A percentile compares a stretch with the other conserved stretches of the same genome.
Evolutionary conservation across 2,329 filamentous ascomycete genomes (phyloP).

Genomic region (Calonectria honghensis): DNA sequence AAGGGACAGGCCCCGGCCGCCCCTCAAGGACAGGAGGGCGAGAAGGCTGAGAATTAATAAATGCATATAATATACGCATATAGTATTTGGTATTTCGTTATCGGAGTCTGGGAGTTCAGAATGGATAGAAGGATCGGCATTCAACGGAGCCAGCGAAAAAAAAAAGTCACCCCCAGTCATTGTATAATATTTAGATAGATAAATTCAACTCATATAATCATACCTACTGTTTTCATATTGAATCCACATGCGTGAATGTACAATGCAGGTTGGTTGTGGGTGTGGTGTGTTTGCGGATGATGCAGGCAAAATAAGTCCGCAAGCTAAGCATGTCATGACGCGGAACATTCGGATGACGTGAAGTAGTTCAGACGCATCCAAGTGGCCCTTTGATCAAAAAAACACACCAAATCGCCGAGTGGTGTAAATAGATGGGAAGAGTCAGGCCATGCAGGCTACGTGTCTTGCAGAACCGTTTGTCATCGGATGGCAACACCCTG

Average conservation of each 20-base stretch:
- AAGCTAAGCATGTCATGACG: not conserved
- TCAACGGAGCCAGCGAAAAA: slow-evolving; percentile 20
- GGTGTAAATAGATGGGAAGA: not conserved
- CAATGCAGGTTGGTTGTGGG: not conserved
- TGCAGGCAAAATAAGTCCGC: not conserved
- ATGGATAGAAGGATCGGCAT: not conserved
- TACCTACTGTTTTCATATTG: not conserved
- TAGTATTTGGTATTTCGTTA: not conserved
- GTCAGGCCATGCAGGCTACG: slow-evolving; percentile 10
- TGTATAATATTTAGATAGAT: slow-evolving; percentile 27
- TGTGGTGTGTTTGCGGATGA: not conserved
- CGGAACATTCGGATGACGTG: slow-evolving; percentile 2
- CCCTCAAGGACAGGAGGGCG: not conserved
- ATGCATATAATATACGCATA: not conserved
- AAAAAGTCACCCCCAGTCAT: not conserved
- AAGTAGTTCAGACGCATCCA: slow-evolving; percentile 3
- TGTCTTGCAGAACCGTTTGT: slow-evolving; percentile 12
- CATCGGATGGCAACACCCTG: slow-evolving; percentile 4
- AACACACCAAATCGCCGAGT: not conserved
- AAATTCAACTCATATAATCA: slow-evolving; percentile 15
- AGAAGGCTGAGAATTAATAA: slow-evolving; percentile 44
- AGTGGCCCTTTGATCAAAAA: not conserved
- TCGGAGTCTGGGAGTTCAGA: not conserved
- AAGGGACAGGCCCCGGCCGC: slow-evolving; percentile 41
- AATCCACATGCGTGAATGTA: not conserved